These are phyloP conservation scores for Psidium friedrichsthalianum DNA, from an alignment of 345 rosid genomes.

Conservation along the genomic window DNA sequence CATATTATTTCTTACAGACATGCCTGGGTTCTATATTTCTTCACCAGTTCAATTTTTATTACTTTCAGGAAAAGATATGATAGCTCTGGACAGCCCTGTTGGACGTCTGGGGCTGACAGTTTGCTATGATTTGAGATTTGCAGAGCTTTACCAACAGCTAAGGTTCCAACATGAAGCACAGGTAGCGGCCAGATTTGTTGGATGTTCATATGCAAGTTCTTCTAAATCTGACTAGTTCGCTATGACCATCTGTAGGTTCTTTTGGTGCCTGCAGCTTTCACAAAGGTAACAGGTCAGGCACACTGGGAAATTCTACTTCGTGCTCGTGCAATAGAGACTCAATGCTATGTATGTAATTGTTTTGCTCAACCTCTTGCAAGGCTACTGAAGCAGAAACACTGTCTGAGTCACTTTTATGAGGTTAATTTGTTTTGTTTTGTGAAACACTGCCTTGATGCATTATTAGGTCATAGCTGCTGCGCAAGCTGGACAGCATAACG, in stretches of 20 bases:
- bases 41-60: not conserved
- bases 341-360: conserved; percentile 61
- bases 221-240: not conserved
- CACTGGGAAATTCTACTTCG: conserved; percentile 97
- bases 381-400: not conserved
- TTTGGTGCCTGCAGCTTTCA: conserved; percentile 85
- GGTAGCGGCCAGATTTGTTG: conserved; percentile 18
- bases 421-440: not conserved
- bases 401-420: not conserved
- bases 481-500: conserved; percentile 83
- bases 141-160: conserved; percentile 79
- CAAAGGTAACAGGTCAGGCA: conserved; percentile 75
- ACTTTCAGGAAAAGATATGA: conserved; percentile 55
- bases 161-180: conserved; percentile 70
- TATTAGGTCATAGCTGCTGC: conserved; percentile 79
- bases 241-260: conserved; percentile 35
- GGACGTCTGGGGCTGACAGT: conserved; percentile 84
- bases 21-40: not conserved
- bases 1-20: not conserved
- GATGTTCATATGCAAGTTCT: not conserved
- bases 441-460: not conserved
- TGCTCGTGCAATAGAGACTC: conserved; percentile 90
- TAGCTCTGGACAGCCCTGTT: conserved; percentile 63
- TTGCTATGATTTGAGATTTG: conserved; percentile 91
- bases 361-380: not conserved